These are phyloP conservation scores for Carex cristatella DNA, from an alignment of 176 grass and related monocot species.

Conservation along the genomic window DNA sequence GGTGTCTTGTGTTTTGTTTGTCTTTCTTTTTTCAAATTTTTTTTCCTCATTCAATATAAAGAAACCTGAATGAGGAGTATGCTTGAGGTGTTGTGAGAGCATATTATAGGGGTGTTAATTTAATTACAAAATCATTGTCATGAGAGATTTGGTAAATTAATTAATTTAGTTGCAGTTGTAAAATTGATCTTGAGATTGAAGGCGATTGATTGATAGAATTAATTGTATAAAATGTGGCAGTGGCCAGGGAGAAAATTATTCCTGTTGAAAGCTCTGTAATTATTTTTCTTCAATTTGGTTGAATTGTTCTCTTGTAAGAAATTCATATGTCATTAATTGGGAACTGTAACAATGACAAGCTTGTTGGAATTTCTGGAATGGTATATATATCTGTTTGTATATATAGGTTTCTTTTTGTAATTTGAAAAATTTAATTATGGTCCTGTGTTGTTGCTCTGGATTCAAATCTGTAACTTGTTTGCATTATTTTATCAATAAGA, in stretches of 20 bases:
- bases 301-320: not conserved
- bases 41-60: not conserved
- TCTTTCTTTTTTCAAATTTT: not conserved
- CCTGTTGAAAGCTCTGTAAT: slow-evolving; percentile 13
- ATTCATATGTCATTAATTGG: not conserved
- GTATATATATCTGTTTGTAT: not conserved
- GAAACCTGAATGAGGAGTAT: not conserved
- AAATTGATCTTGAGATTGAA: slow-evolving; percentile 2
- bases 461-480: not conserved
- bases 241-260: not conserved
- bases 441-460: not conserved
- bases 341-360: not conserved
- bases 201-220: not conserved
- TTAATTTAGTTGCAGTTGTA: not conserved
- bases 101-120: slow-evolving; percentile 1
- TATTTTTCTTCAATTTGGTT: slow-evolving; percentile 3
- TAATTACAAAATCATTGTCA: not conserved
- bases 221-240: not conserved
- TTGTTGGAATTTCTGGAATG: not conserved
- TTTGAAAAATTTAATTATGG: not conserved
- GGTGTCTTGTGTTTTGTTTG: not conserved
- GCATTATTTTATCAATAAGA: not conserved
- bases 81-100: slow-evolving; percentile 11
- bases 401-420: not conserved
- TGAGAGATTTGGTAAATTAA: not conserved